phyloP scores from a whole-genome alignment of 257 asterid species.

The Misopates orontium region DNA sequence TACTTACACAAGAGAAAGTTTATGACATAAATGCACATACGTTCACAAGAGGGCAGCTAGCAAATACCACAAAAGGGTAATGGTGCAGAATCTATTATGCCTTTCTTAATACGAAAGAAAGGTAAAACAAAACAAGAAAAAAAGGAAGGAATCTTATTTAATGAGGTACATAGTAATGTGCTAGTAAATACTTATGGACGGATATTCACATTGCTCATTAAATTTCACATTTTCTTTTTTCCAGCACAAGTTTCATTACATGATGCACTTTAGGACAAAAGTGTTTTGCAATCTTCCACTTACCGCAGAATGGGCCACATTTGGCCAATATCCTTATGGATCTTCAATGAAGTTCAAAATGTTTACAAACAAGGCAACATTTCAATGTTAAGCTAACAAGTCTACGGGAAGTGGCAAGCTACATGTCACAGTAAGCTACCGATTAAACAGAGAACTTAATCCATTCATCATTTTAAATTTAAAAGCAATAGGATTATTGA shows the following conservation, averaged over 20 bases:
- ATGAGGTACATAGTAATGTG: not conserved
- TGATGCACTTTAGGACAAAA: not conserved
- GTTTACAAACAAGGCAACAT: not conserved
- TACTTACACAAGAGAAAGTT: too few relatives aligned
- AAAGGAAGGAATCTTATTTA: not conserved
- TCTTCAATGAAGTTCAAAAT: conserved; percentile 1
- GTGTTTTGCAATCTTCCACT: conserved; percentile 6
- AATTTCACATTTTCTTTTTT: not conserved
- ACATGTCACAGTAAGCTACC: not conserved
- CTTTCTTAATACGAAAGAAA: not conserved
- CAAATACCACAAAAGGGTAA: too few relatives aligned
- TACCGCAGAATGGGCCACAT: not conserved
- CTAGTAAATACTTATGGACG: not conserved
- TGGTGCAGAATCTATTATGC: too few relatives aligned
- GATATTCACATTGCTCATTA: not conserved
- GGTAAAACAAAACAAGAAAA: not conserved
- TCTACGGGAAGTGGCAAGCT: too few relatives aligned
- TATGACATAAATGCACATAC: too few relatives aligned
- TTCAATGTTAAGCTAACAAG: conserved; percentile 3
- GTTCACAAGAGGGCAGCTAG: too few relatives aligned
- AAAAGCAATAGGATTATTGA: not conserved
- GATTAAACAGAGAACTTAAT: too few relatives aligned
- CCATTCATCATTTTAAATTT: too few relatives aligned
- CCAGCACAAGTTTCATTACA: not conserved
- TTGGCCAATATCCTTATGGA: not conserved